Base-by-base conservation (phyloP, 2,329 filamentous ascomycete species). In the Colletotrichum melonis region DNA sequence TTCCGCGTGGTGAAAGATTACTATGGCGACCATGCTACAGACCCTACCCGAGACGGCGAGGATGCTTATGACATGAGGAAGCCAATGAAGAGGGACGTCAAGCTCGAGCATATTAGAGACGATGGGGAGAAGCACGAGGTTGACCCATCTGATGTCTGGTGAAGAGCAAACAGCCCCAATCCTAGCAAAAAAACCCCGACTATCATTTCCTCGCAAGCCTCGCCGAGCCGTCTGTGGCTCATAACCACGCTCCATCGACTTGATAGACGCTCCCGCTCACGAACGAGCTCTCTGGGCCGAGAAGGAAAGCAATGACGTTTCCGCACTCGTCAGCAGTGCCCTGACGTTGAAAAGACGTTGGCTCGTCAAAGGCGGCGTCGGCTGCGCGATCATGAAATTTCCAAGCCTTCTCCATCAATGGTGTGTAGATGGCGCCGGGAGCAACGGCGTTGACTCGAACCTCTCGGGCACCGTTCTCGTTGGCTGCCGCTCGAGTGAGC, bases 11-110 rank as follows among this genome's bases (percentile, higher is more conserved):
- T 99, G 57, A 92, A 95, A 78, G 93, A 93, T 78, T 99, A 99
- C 83, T 99, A 99, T 80, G 94, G 93, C 75, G 95, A 98, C 80
- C 94, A 97, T 80, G 89, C 92, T 35, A 88, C 86, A 66, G 89
- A 91, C 67, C 90, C 91, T 4, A 90, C 88, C 11, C 86, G 89
- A 73, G 86, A 85, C 19, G 90, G 91, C 63, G 95, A 97, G 83
- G 96, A 98, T 85, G 97, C 96, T 22, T 97, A 94, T 81, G 97
- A 99, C 84, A 99, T 99, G 97, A 91, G 97, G 76, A 98, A 98
- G 82, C 91, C 95, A 49, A 91, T 96, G 85, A 93, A 90, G 83
- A 90, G 95, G 79, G 97, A 99, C 84, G 90, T 88, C 81, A 89
- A 92, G 69, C 85, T 88, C 71, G 89, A 94, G 81, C 94, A 97